Evolutionary conservation across 2,329 filamentous ascomycete genomes (phyloP).

Genomic region (Xenosphaeropsis pyriputrescens): DNA sequence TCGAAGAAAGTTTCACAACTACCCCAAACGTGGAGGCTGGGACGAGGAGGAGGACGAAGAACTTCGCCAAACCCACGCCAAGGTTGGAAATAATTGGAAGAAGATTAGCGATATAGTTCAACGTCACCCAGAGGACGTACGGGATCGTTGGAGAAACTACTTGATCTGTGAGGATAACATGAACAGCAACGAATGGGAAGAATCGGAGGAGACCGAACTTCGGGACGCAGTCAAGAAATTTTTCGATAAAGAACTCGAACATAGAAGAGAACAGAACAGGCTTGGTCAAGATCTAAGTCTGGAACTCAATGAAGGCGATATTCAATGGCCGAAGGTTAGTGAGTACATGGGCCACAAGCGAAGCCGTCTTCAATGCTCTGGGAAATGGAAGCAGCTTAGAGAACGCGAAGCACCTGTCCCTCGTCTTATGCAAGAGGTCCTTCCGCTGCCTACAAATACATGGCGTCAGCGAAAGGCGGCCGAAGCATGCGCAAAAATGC

Average conservation of each 20-base stretch:
- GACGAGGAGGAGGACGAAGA: slow-evolving; percentile 40
- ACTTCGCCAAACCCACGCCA: slow-evolving; percentile 30
- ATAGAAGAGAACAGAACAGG: slow-evolving; percentile 10
- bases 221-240: slow-evolving; percentile 35
- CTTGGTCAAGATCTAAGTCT: slow-evolving; percentile 20
- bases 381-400: slow-evolving; percentile 46
- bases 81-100: slow-evolving; percentile 36
- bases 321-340: slow-evolving; percentile 54
- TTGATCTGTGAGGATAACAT: slow-evolving; percentile 38
- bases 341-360: slow-evolving; percentile 44
- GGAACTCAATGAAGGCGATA: slow-evolving; percentile 28
- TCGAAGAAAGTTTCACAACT: slow-evolving; percentile 52
- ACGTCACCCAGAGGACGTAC: slow-evolving; percentile 48
- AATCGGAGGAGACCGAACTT: slow-evolving; percentile 41
- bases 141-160: slow-evolving; percentile 58
- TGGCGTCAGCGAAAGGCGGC: slow-evolving; percentile 29
- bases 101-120: slow-evolving; percentile 46
- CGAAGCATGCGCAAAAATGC: slow-evolving; percentile 25
- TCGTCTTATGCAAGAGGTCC: slow-evolving; percentile 3
- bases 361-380: slow-evolving; percentile 50
- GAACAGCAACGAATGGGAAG: slow-evolving; percentile 40
- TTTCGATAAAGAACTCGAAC: slow-evolving; percentile 30
- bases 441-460: slow-evolving; percentile 10
- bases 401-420: slow-evolving; percentile 8
- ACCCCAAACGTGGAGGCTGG: slow-evolving; percentile 43